Percentiles rank a stretch among this genome's conserved stretches.
Evolutionary conservation across 306 rosid genomes (phyloP).

Genomic region (Aeschynomene evenia): DNA sequence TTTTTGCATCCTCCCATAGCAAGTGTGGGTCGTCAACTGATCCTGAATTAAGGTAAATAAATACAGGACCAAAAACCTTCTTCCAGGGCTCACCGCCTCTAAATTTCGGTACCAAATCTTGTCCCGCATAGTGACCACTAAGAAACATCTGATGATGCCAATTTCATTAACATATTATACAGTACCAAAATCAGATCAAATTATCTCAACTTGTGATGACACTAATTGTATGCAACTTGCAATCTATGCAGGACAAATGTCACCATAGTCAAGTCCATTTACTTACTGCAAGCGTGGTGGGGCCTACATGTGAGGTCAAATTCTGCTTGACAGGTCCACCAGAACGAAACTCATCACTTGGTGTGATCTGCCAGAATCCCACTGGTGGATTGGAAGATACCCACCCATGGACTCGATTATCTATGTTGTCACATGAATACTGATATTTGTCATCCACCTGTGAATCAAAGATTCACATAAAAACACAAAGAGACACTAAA

Average conservation of each 20-base stretch:
- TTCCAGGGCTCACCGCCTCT: conserved; percentile 78
- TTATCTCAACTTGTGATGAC: neutral
- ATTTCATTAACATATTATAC: conserved; percentile 14
- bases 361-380: conserved; percentile 84
- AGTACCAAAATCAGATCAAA: conserved; percentile 20
- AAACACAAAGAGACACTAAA: conserved; percentile 25
- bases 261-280: conserved; percentile 27
- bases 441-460: conserved; percentile 97
- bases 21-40: conserved; percentile 40
- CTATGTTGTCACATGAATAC: conserved; percentile 67
- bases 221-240: conserved; percentile 16
- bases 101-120: conserved; percentile 57
- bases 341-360: conserved; percentile 76
- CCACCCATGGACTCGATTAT: conserved; percentile 88
- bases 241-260: conserved; percentile 9
- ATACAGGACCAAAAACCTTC: conserved; percentile 87
- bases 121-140: conserved; percentile 86
- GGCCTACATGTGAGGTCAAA: conserved; percentile 87
- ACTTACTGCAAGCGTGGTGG: conserved; percentile 76
- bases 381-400: conserved; percentile 57
- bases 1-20: conserved; percentile 86
- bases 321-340: conserved; percentile 86
- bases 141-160: conserved; percentile 67
- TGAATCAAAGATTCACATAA: conserved; percentile 31
- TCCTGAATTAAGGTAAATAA: conserved; percentile 61